Evolutionary conservation across 2,329 filamentous ascomycete genomes (phyloP), one percentile per base, ranked within the genome.

Genomic region (Aschersonia sp.): DNA sequence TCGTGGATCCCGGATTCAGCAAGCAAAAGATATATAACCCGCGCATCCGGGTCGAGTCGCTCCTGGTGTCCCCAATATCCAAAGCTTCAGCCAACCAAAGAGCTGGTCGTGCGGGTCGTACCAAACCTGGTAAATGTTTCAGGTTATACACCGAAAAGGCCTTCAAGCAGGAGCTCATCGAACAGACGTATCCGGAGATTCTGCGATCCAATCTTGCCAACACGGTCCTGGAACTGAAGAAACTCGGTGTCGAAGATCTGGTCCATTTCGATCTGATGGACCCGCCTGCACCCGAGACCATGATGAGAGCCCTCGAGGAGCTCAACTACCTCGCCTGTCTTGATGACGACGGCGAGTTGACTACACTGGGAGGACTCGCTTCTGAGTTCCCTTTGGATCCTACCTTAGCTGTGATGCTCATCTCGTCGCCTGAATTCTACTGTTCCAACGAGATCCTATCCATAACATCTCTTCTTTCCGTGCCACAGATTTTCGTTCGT

Each of bases 1-100:
- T 98, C 35, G 90, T 98, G n/a, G 92, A 98, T 60, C 90, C 92
- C 2, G 92, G 92, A 37, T 98, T 98, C 71, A 95, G 88, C 70
- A 98, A 98, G 71, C 92, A 98, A 61, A 98, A 97, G 68, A 92
- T 97, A 53, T 98, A 97, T 73, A 97, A 98, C 65, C 90, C 92
- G 29, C 82, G 92, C 51, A 94, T 95, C 57, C 82, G 92, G 64
- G 89, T 98, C 54, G 92, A 98, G 68, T 97, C 92, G 1, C 76
- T 98, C 6, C 74, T 98, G n/a, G 90, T 98, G 5, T 96, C 92
- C 4, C 89, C 92, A 29, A 97, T 98, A 56, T 97, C 89, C 50
- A 97, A 96, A 65, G 92, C 92, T 30, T 97, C 92, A 1, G 92
- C 94, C 8, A 87, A 96, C 63, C 92, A 98, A 68, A 78, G 94